A percentile compares a stretch with the other conserved stretches of the same genome.
Conservation (phyloP, 2,329 filamentous ascomycete species). For the Fusarium begoniae region DNA sequence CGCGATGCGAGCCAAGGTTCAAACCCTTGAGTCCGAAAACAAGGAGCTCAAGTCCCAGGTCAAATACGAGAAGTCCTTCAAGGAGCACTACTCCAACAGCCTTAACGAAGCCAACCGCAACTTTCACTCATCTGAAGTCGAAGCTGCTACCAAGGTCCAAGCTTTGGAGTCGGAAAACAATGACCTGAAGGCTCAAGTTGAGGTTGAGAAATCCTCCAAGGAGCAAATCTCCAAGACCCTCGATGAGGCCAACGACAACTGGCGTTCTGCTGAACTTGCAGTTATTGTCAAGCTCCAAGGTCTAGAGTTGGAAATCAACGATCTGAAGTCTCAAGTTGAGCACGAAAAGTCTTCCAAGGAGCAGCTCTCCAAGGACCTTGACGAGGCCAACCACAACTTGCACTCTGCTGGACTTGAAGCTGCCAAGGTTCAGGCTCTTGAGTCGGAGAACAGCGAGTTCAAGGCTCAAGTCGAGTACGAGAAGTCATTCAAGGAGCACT, state of each 20-base stretch:
- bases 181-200: rapidly evolving
- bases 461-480: neutral
- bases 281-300: neutral
- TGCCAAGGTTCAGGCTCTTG: neutral
- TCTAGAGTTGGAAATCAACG: neutral
- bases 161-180: neutral
- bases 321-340: neutral
- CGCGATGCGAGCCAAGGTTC: neutral
- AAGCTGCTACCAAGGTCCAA: neutral
- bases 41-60: neutral
- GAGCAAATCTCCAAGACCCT: neutral
- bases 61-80: neutral
- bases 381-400: neutral
- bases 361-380: rapidly evolving
- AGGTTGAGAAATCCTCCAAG: neutral
- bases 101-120: neutral
- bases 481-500: neutral
- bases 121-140: neutral
- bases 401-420: too few relatives aligned
- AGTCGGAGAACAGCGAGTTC: neutral
- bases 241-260: neutral
- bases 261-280: neutral
- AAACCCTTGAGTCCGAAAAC: neutral
- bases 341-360: neutral
- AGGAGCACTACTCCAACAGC: neutral